Percentiles rank a stretch among this genome's conserved stretches.
Conservation (phyloP, 495 filamentous ascomycete genomes). For the Trichoderma gamsii region DNA sequence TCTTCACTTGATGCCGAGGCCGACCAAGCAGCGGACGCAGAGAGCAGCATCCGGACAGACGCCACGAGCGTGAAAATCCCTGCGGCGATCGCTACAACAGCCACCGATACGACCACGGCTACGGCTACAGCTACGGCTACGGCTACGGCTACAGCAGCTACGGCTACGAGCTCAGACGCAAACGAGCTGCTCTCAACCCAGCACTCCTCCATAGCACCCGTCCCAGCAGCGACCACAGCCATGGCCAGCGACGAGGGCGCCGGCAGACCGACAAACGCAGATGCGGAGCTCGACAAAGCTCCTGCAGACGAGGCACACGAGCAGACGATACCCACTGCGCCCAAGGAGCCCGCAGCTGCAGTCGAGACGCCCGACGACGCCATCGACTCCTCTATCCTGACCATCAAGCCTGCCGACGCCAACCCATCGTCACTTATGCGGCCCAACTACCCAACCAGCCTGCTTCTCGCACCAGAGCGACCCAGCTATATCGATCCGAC, state of each 20-base stretch:
- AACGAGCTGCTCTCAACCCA: neutral
- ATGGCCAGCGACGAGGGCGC: neutral
- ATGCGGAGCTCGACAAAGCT: neutral
- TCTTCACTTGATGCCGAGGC: no score
- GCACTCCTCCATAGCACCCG: neutral
- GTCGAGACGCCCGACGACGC: neutral
- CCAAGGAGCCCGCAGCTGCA: constrained; percentile 4
- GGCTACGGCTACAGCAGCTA: neutral
- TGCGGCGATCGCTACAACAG: no score
- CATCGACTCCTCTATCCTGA: neutral
- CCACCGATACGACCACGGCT: neutral
- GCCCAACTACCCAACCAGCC: constrained; percentile 21
- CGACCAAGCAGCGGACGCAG: no score
- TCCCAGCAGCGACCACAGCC: neutral
- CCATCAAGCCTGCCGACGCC: neutral
- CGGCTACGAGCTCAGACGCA: neutral
- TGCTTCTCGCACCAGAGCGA: constrained; percentile 37
- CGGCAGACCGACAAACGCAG: neutral
- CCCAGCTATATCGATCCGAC: constrained; percentile 57
- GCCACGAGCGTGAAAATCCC: no score
- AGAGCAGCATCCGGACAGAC: no score
- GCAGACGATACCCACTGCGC: neutral
- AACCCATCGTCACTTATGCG: neutral
- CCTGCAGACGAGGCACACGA: neutral
- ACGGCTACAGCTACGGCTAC: neutral